Evolutionary conservation across 345 rosid genomes (phyloP).

Genomic region (Aquilaria yunnanensis): DNA sequence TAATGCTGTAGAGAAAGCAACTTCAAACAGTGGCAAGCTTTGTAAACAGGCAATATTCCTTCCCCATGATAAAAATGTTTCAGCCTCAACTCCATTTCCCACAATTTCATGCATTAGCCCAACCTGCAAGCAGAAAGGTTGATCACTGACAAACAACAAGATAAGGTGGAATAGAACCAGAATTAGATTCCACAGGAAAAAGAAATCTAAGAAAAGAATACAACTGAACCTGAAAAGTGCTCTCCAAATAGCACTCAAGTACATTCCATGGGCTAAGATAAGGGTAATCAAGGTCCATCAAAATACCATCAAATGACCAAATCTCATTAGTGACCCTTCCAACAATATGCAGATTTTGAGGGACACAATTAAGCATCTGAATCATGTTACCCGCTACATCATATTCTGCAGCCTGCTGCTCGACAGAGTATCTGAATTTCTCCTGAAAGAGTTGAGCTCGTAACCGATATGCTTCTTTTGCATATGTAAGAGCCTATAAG

Average conservation of each 20-base stretch:
- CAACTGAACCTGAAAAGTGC: slow-evolving; percentile 71
- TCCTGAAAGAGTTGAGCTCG: slow-evolving; percentile 70
- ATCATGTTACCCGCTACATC: slow-evolving; percentile 31
- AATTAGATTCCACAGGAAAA: slow-evolving; percentile 7
- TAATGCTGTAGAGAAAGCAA: slow-evolving; percentile 67
- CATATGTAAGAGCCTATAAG: slow-evolving; percentile 70
- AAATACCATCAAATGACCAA: slow-evolving; percentile 41
- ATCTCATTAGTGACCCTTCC: slow-evolving; percentile 44
- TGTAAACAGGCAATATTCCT: slow-evolving; percentile 57
- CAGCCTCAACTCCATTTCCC: slow-evolving; percentile 83
- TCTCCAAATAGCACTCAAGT: slow-evolving; percentile 84
- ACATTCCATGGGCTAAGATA: slow-evolving; percentile 88
- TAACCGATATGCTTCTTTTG: slow-evolving; percentile 68
- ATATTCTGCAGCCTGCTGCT: slow-evolving; percentile 37
- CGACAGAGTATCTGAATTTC: slow-evolving; percentile 58
- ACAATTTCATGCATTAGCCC: slow-evolving; percentile 62
- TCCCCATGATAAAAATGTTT: slow-evolving; percentile 72
- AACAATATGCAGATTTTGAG: slow-evolving; percentile 37
- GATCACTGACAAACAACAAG: slow-evolving; percentile 1
- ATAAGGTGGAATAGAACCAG: slow-evolving; percentile 11
- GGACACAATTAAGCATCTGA: slow-evolving; percentile 32
- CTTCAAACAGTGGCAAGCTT: slow-evolving; percentile 48
- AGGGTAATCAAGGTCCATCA: slow-evolving; percentile 36
- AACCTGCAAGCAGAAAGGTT: slow-evolving; percentile 39
- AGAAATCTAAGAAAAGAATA: slow-evolving; percentile 3